Evolutionary conservation across 1,284 basidiomycete genomes (phyloP).

Genomic region (Ceratobasidium sp.): DNA sequence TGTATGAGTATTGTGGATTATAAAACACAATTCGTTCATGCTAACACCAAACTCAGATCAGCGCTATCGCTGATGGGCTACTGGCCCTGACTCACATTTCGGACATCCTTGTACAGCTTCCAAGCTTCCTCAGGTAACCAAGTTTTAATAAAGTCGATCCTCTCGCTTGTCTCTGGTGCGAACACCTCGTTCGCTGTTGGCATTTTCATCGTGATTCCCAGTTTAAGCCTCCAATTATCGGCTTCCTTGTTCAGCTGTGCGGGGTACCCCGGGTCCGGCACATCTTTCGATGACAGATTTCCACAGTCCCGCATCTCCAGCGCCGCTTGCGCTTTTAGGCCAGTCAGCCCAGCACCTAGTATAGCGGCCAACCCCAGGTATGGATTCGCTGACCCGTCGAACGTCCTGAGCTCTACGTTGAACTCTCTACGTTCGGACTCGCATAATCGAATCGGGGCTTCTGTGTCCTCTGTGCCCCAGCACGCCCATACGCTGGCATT

Average conservation of each 20-base stretch:
- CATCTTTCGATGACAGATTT: conserved; percentile 58
- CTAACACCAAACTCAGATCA: neutral
- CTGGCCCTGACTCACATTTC: conserved; percentile 57
- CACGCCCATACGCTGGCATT: conserved; percentile 69
- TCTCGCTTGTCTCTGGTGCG: conserved; percentile 52
- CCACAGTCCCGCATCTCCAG: conserved; percentile 58
- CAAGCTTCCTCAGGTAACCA: conserved; percentile 63
- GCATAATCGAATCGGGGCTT: conserved; percentile 69
- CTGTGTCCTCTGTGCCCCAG: conserved; percentile 65
- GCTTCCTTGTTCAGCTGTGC: conserved; percentile 53
- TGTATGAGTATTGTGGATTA: too few relatives aligned
- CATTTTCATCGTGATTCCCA: conserved; percentile 56
- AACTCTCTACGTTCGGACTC: conserved; percentile 58
- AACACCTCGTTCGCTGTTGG: conserved; percentile 60
- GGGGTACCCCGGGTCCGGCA: too few relatives aligned
- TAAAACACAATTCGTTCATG: neutral
- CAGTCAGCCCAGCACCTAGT: conserved; percentile 60
- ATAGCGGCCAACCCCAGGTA: conserved; percentile 62
- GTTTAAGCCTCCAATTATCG: conserved; percentile 56
- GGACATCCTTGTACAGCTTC: conserved; percentile 61
- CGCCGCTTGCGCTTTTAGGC: conserved; percentile 55
- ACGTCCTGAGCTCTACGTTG: conserved; percentile 70
- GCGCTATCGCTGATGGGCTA: neutral
- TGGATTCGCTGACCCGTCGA: conserved; percentile 68
- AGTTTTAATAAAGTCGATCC: conserved; percentile 50